Evolutionary conservation across 176 grass and related monocot genomes (phyloP).

Genomic region (Aegilops bicornis): DNA sequence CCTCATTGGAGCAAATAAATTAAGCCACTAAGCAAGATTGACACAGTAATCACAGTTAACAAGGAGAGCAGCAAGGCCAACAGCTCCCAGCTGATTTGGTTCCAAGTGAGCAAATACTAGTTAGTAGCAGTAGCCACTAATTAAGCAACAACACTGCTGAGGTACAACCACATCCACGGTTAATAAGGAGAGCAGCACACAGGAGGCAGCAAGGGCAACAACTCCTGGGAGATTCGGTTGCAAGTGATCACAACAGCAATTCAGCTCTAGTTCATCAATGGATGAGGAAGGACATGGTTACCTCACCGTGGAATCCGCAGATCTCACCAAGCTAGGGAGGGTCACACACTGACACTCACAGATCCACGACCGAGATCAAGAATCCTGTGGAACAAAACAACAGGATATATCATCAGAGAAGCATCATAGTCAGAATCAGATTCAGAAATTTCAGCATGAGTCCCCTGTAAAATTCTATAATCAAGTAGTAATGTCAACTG

Average conservation of each 20-base stretch:
- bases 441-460: constrained; percentile 52
- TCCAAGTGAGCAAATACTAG: not conserved
- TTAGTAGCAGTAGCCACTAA: no score
- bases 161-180: no score
- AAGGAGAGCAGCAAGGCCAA: not conserved
- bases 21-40: not conserved
- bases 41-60: not conserved
- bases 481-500: constrained; percentile 18
- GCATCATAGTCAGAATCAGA: no score
- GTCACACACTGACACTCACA: no score
- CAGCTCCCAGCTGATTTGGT: not conserved
- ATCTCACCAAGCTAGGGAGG: no score
- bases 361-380: no score
- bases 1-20: not conserved
- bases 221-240: no score
- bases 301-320: not conserved
- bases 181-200: no score
- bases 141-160: no score
- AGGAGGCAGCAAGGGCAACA: no score
- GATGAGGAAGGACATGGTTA: not conserved
- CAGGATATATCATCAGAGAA: no score
- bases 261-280: not conserved
- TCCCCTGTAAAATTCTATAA: constrained; percentile 41
- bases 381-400: no score
- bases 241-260: not conserved